Evolutionary conservation across 139 green algal species (phyloP), one percentile per base, ranked within the genome.

Genomic region (Pleodorina starrii): DNA sequence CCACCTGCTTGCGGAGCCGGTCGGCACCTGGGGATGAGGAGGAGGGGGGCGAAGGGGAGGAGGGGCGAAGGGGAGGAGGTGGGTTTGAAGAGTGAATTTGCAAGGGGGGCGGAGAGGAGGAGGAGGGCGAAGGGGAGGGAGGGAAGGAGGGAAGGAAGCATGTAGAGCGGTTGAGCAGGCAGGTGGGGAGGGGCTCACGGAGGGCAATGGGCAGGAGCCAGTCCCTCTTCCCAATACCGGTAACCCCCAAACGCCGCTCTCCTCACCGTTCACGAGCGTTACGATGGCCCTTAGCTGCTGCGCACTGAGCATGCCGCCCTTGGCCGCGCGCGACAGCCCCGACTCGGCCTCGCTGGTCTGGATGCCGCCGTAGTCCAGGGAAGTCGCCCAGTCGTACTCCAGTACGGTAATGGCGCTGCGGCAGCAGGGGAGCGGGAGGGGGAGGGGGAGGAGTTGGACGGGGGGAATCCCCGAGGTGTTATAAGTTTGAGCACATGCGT

Each of bases 361-460:
- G 19, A 97, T 95, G 57, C 95, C 95, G 0, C 96, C 96, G 94
- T 97, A 98, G 83, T 98, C 96, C 12, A 98, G 78, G 12, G 90
- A 75, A 3, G 72, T 90, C 35, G 91, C 92, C 51, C 87, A 94
- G 14, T 98, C 91, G 1, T 90, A 72, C 78, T 96, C 93, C 32
- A 97, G 84, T 19, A 82, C 60, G n/a, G 93, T 84, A 0, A 92
- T 91, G 2, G 96, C 94, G 17, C 90, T 95, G 88, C 11, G n/a
- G 36, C 1, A 21, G 40, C 1, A 5, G 23, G 50, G 25, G 29
- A 35, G 50, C 66, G 16, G 51, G 23, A 14, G 29, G 16, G 48
- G 75, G 46, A 17, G 17, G 1, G 75, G 43, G 74, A 63, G 74
- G 44, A 12, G n/a, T n/a, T n/a, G n/a, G n/a, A n/a, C n/a, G n/a